Percentiles rank a stretch among this genome's conserved stretches.
These are phyloP conservation scores for Hibiscus syriacus DNA, from an alignment of 345 rosid species.

Conservation along the genomic window DNA sequence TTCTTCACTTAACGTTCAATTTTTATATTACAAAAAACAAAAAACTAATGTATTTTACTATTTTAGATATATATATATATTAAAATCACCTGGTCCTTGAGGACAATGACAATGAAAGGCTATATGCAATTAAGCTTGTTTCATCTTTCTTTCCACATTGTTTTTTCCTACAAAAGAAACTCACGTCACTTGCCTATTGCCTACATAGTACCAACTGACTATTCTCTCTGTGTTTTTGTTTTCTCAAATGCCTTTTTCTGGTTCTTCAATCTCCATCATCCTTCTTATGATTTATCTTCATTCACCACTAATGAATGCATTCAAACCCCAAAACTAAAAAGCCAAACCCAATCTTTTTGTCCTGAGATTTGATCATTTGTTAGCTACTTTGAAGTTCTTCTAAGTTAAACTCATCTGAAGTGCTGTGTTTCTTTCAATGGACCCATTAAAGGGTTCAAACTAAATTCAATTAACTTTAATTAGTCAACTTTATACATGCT, in stretches of 20 bases:
- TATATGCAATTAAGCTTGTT: neutral
- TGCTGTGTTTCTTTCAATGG: constrained; percentile 7
- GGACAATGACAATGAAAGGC: too few species aligned
- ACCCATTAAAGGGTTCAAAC: constrained; percentile 29
- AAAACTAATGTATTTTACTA: too few species aligned
- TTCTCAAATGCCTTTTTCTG: neutral
- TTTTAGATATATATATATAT: too few species aligned
- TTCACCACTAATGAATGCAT: constrained; percentile 1
- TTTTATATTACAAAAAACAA: too few species aligned
- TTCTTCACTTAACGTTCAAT: too few species aligned
- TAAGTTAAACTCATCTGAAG: neutral
- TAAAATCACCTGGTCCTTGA: too few species aligned
- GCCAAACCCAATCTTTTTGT: neutral
- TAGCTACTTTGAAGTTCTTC: neutral
- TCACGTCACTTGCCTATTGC: neutral
- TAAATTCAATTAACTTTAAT: too few species aligned
- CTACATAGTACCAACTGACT: neutral
- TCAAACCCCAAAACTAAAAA: neutral
- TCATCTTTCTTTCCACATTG: neutral
- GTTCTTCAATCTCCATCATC: neutral
- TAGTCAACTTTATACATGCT: too few species aligned
- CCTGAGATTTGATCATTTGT: neutral
- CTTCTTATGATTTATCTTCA: neutral
- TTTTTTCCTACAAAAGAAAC: neutral
- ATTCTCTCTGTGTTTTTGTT: neutral